These are phyloP conservation scores for Parachlorella kessleri DNA, from an alignment of 139 green algal species.

Conservation along the genomic window DNA sequence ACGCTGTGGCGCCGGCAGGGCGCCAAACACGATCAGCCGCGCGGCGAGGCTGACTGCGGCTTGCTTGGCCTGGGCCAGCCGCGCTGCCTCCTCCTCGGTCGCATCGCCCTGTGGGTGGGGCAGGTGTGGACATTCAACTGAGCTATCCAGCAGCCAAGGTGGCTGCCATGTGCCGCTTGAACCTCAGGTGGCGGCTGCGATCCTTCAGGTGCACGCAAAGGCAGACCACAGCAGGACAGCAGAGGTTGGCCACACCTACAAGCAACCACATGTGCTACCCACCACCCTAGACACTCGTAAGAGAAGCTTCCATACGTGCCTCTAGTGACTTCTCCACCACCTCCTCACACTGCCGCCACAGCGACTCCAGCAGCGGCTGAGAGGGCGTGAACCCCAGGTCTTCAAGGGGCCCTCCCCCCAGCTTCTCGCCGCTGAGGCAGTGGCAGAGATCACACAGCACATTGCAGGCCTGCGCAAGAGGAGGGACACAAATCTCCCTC, in stretches of 20 bases:
- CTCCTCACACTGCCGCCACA: conserved; percentile 21
- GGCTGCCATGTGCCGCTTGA: too few relatives aligned
- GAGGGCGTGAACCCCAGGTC: neutral
- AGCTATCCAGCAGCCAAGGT: neutral
- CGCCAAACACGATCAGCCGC: conserved; percentile 21
- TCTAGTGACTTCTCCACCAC: neutral
- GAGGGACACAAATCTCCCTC: neutral
- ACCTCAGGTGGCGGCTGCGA: too few relatives aligned
- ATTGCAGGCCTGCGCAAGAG: neutral
- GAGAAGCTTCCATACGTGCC: neutral
- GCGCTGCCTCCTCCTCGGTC: neutral
- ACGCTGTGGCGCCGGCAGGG: conserved; percentile 33
- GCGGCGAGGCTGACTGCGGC: neutral
- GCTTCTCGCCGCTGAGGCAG: conserved; percentile 20
- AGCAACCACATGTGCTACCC: neutral
- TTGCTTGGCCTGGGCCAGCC: neutral
- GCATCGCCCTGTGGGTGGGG: neutral
- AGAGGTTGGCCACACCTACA: neutral
- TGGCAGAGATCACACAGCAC: conserved; percentile 14
- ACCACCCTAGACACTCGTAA: neutral
- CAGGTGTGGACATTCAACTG: neutral
- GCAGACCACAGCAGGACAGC: neutral
- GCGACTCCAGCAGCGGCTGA: conserved; percentile 2
- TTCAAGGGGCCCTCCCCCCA: conserved; percentile 7
- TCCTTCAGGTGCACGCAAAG: neutral